phyloP scores from a whole-genome alignment of 2,329 filamentous ascomycete species.

The Trichophyton equinum region DNA sequence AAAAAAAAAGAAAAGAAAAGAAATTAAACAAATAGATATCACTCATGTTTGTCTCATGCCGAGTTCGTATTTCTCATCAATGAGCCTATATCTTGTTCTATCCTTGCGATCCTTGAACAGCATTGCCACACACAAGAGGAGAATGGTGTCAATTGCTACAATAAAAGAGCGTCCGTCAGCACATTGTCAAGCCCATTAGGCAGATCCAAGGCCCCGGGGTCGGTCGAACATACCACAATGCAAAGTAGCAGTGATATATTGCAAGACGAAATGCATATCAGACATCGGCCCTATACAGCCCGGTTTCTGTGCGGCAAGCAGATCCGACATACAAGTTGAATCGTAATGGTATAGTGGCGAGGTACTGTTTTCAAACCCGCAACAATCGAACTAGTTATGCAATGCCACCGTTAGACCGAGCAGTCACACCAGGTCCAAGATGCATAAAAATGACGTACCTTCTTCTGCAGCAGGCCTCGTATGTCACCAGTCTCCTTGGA shows the following conservation, averaged over 20 bases:
- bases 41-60: not conserved
- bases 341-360: constrained; percentile 61
- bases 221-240: constrained; percentile 48
- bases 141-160: constrained; percentile 49
- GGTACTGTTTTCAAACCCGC: constrained; percentile 63
- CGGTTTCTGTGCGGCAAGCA: constrained; percentile 55
- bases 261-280: constrained; percentile 57
- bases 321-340: constrained; percentile 53
- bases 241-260: constrained; percentile 66
- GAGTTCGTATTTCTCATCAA: constrained; percentile 59
- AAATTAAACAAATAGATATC: no score
- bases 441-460: constrained; percentile 36
- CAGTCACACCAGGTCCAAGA: no score
- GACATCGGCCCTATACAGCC: constrained; percentile 59
- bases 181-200: not conserved
- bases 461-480: constrained; percentile 58
- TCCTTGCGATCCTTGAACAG: constrained; percentile 71
- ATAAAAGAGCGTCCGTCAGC: not conserved
- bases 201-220: no score
- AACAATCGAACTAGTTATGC: constrained; percentile 59
- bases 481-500: constrained; percentile 41
- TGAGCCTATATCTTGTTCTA: constrained; percentile 62
- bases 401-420: not conserved
- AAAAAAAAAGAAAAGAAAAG: no score
- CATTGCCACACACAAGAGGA: constrained; percentile 60